Evolutionary conservation across 2,329 filamentous ascomycete species (phyloP), one percentile per base, ranked within the genome.

Genomic region (Diaporthe ilicicola): DNA sequence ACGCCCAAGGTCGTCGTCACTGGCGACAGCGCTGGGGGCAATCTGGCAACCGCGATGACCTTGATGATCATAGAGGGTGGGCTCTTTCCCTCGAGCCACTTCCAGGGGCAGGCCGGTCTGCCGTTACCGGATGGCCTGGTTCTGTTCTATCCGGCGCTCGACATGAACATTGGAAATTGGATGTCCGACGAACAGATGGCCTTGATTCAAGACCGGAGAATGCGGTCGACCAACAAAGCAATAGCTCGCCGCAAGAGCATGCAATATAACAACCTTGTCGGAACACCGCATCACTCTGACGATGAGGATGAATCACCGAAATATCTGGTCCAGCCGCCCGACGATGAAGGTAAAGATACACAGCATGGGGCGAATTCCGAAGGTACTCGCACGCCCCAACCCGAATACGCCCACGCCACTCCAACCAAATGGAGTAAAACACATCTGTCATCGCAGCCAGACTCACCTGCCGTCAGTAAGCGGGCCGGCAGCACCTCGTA

Each of bases 101-200:
- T 86, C 80, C 83, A 86, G 70, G 86, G 85, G 17, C 86, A 90
- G 73, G 83, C 83, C 24, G 84, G 90, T 2, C 85, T 97, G 7
- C 92, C 94, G 0, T 79, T 88, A 0, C 96, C 96, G 0, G 92
- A 93, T 66, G 95, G 94, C 0, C 82, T 98, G 9, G 87, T 98
- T 0, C 86, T 97, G 61, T 91, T 97, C 71, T 99, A 99, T 77
- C 96, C 96, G 0, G 91, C 92, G 0, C 84, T 99, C 71, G 96
- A 98, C 77, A 94, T 98, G 93, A 98, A 97, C 77, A 98, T 98
- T 74, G 94, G 94, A 46, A 98, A 95, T 80, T 99, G 96, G 96
- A 98, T 99, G 95, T 95, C 94, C 0, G 95, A 98, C 76, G 95
- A 98, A 80, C 95, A 99, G 79, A 97, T 98, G 94, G 90, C 94